Base-by-base conservation (phyloP, 352 stramenopile species). In the Phytophthora idaei region DNA sequence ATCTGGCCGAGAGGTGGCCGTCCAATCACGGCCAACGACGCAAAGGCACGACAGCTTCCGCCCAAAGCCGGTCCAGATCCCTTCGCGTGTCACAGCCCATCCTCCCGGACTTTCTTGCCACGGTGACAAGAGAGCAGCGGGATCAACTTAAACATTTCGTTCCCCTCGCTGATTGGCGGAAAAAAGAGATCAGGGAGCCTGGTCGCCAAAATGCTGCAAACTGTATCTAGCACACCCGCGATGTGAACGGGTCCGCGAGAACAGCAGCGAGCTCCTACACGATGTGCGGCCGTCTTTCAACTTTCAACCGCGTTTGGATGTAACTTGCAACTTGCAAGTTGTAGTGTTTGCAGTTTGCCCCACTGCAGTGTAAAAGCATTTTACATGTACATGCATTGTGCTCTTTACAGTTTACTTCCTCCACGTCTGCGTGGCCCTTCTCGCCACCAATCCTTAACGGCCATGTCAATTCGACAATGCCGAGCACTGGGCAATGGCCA, bases 21-120 rank as follows among this genome's bases (percentile, higher is more conserved):
- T 74, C 52, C 32, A 61, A 64, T 72, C 57, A 61, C 37, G 36
- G n/a, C 14, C 31, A 14, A 29, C 51, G 57, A 65, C 41, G 46
- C 69, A 72, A 69, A 69, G 63, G 58, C 32, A 67, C 61, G 61
- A 61, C 57, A 45, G 12, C 10, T 37, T 37, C 36, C 12, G 46
- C 44, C 21, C 55, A 62, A 44, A 65, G 52, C 39, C 44, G 37
- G 56, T 44, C 44, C 61, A 66, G 69, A 77, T 65, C 64, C 64
- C 60, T 60, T 74, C 37, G 48, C 65, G 60, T 77, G 60, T 74
- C 65, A 6, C 65, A 73, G 58, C 55, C 58, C 69, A 76, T 72
- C 68, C 42, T 31, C 39, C 27, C 15, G 56, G 27, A 21, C 27
- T 53, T 39, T 53, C 11, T 42, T 42, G 48, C 63, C 64, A 44